Base-by-base conservation (phyloP, 768 basidiomycete genomes). In the Mycena belliarum region DNA sequence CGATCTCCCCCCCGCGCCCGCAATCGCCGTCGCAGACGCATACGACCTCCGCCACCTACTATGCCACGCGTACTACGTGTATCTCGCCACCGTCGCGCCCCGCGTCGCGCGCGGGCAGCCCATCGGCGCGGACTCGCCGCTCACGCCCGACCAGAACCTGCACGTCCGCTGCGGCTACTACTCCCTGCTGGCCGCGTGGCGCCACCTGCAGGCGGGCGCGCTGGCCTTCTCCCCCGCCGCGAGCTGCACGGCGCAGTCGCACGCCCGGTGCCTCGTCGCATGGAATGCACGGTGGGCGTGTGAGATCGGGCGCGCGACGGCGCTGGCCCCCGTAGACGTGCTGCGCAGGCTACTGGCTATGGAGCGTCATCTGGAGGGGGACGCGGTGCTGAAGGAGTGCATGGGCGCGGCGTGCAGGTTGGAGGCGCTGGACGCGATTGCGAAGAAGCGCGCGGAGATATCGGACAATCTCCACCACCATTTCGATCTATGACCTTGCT, bases 271-370 rank as follows among this genome's bases (percentile, higher is more conserved):
- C 58, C 33, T 72, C n/a, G 54, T 64, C 29, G 75, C 70, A 32
- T 80, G 77, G 77, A 61, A 55, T 51, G 55, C 67, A 49, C 65
- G 72, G 42, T 79, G 77, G 75, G 43, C 50, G 12, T 65, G 69
- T 18, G 72, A 68, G 18, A 64, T 64, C 25, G 56, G 61, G 37
- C 70, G 65, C 47, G 59, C 66, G 32, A 68, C 60, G 40, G 42
- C 63, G 37, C 64, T 65, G 33, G 49, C 67, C 26, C 65, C 68
- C 14, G 69, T 66, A 21, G 77, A 79, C 65, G 70, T 77, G 25
- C 59, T 79, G 29, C 66, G 71, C 24, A 67, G 74, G 56, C 68
- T 79, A 56, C 46, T 60, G 11, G 61, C 59, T 46, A 68, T 79
- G 56, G 68, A 73, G 53, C 63, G 66, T 29, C 56, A 63, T 29